Percentiles rank a stretch among this genome's conserved stretches.
phyloP scores from a whole-genome alignment of 2,329 filamentous ascomycete species.

The Cylindrodendrum hubeiense region DNA sequence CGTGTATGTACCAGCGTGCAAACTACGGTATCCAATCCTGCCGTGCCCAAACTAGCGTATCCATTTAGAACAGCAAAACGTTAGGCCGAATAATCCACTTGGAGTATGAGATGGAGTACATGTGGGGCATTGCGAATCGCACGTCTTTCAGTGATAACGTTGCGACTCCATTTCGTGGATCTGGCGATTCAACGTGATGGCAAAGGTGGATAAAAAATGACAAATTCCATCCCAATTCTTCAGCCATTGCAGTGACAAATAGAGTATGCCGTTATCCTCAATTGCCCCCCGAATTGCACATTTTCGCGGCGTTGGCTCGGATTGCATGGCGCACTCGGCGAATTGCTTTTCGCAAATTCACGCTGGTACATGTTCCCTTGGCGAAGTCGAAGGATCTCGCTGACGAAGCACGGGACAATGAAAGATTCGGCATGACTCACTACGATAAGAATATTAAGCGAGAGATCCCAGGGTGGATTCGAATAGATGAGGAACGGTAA shows the following conservation, averaged over 20 bases:
- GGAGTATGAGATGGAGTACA: not conserved
- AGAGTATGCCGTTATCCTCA: not conserved
- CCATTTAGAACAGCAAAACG: not conserved
- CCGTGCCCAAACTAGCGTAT: not conserved
- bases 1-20: conserved; percentile 14
- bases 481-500: not conserved
- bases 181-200: not conserved
- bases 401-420: not conserved
- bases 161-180: not conserved
- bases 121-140: not conserved
- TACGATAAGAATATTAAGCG: not conserved
- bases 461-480: too few species aligned
- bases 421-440: conserved; percentile 7
- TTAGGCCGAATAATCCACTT: not conserved
- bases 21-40: not conserved
- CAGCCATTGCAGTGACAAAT: not conserved
- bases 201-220: not conserved
- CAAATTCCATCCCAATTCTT: not conserved
- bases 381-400: not conserved
- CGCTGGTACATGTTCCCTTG: conserved; percentile 7
- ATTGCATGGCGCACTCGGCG: not conserved
- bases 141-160: not conserved
- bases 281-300: not conserved
- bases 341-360: not conserved
- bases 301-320: not conserved